Evolutionary conservation across 1,284 basidiomycete species (phyloP), one percentile per base, ranked within the genome.

Genomic region (Blastosporella zonata): DNA sequence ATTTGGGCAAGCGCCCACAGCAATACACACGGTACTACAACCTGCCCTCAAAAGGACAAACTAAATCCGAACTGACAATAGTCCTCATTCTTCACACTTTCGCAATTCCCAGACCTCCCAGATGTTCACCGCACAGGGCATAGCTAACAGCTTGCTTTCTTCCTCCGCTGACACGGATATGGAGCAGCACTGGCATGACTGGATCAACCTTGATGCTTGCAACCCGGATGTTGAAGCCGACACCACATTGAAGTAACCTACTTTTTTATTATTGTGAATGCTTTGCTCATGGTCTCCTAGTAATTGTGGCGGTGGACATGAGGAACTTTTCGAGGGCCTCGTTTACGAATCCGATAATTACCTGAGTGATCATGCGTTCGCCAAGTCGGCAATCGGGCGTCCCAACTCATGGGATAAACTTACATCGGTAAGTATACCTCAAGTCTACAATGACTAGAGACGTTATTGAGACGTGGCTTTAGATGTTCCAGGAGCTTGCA

Each of bases 121-220:
- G 9, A 48, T 52, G 42, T 48, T 40, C 38, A 29, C 25, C 17
- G n/a, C 31, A n/a, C 46, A 45, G 36, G 15, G 21, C 34, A 6
- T 18, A 6, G 22, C 31, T 4, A 18, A 42, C n/a, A 17, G 2
- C n/a, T 13, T 22, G 9, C 12, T 29, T 23, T 21, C 2, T 13
- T 22, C 46, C 17, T 18, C 42, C 10, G 21, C 28, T 15, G 36
- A 42, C 12, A 39, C 40, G 27, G 37, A 36, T 12, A 10, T 27
- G 33, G 42, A 49, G 6, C 50, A 41, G 27, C 20, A 29, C 5
- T 52, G 50, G 50, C 31, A 52, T n/a, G 36, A 47, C 17, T 53
- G 43, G 39, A 50, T 53, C 23, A 50, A 50, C 33, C 33, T 42
- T 9, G 47, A 53, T n/a, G 43, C 47, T 10, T 46, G 43, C 28